Percentiles rank a stretch among this genome's conserved stretches.
These are phyloP conservation scores for Oxyria digyna DNA, from an alignment of 148 eudicot genomes.

Conservation along the genomic window DNA sequence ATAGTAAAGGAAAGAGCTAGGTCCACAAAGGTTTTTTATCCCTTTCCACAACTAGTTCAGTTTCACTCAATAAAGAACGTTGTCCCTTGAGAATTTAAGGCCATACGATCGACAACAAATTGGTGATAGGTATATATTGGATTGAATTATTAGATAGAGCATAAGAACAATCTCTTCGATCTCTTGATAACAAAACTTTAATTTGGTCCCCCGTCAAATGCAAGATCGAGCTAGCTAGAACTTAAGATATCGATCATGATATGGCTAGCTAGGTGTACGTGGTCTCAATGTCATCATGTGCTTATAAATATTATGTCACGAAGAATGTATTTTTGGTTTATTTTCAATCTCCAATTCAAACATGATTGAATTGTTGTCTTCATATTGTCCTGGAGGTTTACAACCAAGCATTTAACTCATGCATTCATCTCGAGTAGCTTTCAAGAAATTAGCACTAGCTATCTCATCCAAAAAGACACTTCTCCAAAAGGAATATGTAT, in stretches of 20 bases:
- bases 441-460: neutral
- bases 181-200: neutral
- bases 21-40: neutral
- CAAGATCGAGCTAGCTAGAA: neutral
- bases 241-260: neutral
- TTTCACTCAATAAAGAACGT: neutral
- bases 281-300: neutral
- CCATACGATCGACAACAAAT: neutral
- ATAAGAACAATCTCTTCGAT: neutral
- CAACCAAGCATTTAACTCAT: neutral
- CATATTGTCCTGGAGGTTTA: neutral
- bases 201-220: neutral
- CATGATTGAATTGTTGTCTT: neutral
- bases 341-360: neutral
- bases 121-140: neutral
- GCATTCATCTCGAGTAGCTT: slow-evolving; percentile 5
- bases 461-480: neutral
- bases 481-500: neutral
- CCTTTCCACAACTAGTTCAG: neutral
- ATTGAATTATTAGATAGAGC: neutral
- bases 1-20: neutral
- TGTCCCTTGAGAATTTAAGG: neutral
- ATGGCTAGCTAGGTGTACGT: neutral
- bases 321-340: neutral
- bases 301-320: neutral